A percentile compares a stretch with the other conserved stretches of the same genome.
These are phyloP conservation scores for Stemphylium vesicarium DNA, from an alignment of 2,329 filamentous ascomycete genomes.

Conservation along the genomic window DNA sequence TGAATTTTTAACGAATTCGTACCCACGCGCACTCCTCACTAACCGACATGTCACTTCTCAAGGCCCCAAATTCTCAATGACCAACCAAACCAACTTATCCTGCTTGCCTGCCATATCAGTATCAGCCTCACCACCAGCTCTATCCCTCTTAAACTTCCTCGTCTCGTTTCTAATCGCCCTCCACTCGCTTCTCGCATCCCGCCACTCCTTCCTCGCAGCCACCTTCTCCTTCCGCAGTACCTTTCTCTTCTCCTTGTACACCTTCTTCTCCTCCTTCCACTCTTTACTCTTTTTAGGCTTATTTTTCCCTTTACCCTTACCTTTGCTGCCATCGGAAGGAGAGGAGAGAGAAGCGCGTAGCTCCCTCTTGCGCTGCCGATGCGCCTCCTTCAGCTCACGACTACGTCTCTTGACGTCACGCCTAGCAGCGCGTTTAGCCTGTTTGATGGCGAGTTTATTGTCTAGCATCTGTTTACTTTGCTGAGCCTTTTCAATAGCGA, in stretches of 20 bases:
- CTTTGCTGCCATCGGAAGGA: constrained; percentile 7
- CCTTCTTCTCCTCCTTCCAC: constrained; percentile 32
- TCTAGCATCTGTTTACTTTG: constrained; percentile 26
- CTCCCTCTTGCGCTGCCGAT: constrained; percentile 25
- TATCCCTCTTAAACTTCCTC: constrained; percentile 1
- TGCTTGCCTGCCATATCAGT: not conserved
- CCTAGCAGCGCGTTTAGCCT: constrained; percentile 22
- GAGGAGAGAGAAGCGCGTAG: constrained; percentile 17
- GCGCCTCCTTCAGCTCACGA: constrained; percentile 24
- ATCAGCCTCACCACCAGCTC: not conserved
- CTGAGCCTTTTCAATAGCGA: constrained; percentile 33
- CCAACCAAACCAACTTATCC: constrained; percentile 36
- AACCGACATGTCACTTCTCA: not conserved
- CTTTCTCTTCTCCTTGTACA: constrained; percentile 31
- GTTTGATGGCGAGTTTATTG: constrained; percentile 24
- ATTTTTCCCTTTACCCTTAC: constrained; percentile 25
- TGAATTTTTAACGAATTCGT: no score
- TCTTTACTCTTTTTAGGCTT: constrained; percentile 30
- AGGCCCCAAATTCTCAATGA: constrained; percentile 37
- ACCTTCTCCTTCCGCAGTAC: constrained; percentile 23
- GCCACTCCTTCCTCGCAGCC: constrained; percentile 26
- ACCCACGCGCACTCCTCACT: no score
- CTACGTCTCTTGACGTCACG: constrained; percentile 14
- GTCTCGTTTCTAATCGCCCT: constrained; percentile 1
- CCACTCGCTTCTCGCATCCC: constrained; percentile 13